Base-by-base conservation (phyloP, 768 basidiomycete genomes). In the Tulasnella sp. region DNA sequence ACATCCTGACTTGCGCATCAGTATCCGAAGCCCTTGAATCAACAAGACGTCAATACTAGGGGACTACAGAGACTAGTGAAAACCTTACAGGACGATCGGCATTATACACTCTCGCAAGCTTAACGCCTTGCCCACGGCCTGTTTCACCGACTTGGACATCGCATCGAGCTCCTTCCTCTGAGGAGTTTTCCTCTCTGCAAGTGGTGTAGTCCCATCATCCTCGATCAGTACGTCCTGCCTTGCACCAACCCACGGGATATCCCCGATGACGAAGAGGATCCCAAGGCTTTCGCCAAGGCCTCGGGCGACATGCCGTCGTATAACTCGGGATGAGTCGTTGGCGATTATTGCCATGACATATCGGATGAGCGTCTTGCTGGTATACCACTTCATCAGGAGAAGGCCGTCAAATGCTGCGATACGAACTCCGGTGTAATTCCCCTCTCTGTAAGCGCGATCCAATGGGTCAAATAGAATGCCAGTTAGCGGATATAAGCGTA, bases 371-470 rank as follows among this genome's bases (percentile, higher is more conserved):
- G 68, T 82, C 66, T 81, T 79, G 34, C 83, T 83, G 1, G 84
- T 77, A 68, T 90, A 84, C 91, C 92, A 86, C 72, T 91, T 84
- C 59, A 85, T 85, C 68, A 92, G 73, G 7, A 78, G 65, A 9
- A 98, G 77, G 31, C 90, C 88, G 70, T 99, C 96, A 65, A 99
- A 96, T 2, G 96, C 94, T 3, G 88, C 84, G 46, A 91, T 79
- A 48, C 96, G 85, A 46, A 99, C 88, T 67, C 89, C 85, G 2
- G 84, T 85, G 65, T 86, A 92, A 68, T 97, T 96, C 42, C 94
- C 96, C 72, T 96, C 92, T 24, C 93, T 93, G 64, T 25, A 60
- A 4, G 21, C 2, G 24, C 1, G 1, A 15, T 25, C 24, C 56
- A 38, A 17, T 46, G 48, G 60, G 65, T n/a, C 67, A 62, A 30